Evolutionary conservation across 1,284 basidiomycete genomes (phyloP).

Genomic region (Ganoderma meredithae): DNA sequence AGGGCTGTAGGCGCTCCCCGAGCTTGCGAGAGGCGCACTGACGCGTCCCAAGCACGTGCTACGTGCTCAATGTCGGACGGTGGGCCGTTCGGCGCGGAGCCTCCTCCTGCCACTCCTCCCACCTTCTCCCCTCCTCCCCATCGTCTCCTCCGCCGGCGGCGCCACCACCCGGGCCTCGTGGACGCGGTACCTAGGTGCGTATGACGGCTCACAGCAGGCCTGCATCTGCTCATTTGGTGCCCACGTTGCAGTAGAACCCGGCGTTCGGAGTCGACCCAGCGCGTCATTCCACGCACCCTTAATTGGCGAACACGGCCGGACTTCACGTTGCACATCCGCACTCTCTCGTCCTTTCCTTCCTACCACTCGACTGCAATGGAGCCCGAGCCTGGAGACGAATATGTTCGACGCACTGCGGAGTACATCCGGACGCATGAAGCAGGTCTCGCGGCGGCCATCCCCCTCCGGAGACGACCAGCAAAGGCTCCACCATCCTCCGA

Average conservation of each 20-base stretch:
- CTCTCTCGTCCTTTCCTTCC: slow-evolving; percentile 10
- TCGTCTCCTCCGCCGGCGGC: not conserved
- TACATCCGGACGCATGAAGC: slow-evolving; percentile 77
- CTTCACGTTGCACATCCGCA: slow-evolving; percentile 26
- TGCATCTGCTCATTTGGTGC: not conserved
- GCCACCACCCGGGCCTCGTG: not conserved
- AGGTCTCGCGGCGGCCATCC: slow-evolving; percentile 69
- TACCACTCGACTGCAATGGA: slow-evolving; percentile 54
- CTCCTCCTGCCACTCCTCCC: slow-evolving; percentile 22
- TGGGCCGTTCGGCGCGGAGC: slow-evolving; percentile 4
- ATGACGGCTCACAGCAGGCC: not conserved
- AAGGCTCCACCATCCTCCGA: slow-evolving; percentile 46
- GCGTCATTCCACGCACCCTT: slow-evolving; percentile 25
- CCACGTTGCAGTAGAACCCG: slow-evolving; percentile 23
- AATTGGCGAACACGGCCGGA: slow-evolving; percentile 26
- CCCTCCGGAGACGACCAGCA: slow-evolving; percentile 57
- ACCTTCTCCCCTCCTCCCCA: slow-evolving; percentile 9
- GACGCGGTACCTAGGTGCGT: not conserved
- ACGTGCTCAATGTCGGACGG: slow-evolving; percentile 17
- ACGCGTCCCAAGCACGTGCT: slow-evolving; percentile 39
- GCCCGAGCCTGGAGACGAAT: slow-evolving; percentile 74
- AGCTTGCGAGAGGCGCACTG: slow-evolving; percentile 26
- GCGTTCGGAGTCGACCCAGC: slow-evolving; percentile 19
- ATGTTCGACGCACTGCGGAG: slow-evolving; percentile 68
- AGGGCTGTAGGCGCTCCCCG: slow-evolving; percentile 21